These are phyloP conservation scores for Biscogniauxia marginata DNA, from an alignment of 2,329 filamentous ascomycete genomes.

Conservation along the genomic window DNA sequence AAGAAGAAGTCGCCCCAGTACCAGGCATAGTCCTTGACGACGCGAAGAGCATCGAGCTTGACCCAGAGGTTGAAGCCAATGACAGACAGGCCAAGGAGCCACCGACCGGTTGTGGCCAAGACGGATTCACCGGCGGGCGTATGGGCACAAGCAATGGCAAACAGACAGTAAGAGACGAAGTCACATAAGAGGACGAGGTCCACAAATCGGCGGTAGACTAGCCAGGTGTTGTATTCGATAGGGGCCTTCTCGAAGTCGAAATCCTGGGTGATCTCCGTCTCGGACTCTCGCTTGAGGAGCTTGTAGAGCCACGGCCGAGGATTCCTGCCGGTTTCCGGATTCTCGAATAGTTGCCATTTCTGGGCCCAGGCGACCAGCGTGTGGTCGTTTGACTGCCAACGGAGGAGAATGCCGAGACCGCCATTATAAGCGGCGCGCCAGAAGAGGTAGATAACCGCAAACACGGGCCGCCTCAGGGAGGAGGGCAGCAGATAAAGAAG, in stretches of 20 bases:
- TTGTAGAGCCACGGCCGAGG: slow-evolving; percentile 79
- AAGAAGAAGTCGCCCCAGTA: slow-evolving; percentile 99
- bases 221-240: slow-evolving; percentile 98
- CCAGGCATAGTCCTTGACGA: slow-evolving; percentile 99
- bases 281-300: slow-evolving; percentile 83
- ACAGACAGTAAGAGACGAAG: slow-evolving; percentile 94
- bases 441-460: slow-evolving; percentile 82
- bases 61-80: slow-evolving; percentile 98
- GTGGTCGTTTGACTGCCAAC: slow-evolving; percentile 85
- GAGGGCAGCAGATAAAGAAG: slow-evolving; percentile 71
- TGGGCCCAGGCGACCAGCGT: slow-evolving; percentile 85
- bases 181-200: slow-evolving; percentile 99
- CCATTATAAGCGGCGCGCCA: slow-evolving; percentile 93
- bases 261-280: slow-evolving; percentile 90
- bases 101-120: slow-evolving; percentile 69
- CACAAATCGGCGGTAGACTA: slow-evolving; percentile 91
- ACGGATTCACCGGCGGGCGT: slow-evolving; percentile 70
- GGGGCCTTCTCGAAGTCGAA: slow-evolving; percentile 92
- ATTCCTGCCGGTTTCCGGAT: slow-evolving; percentile 77
- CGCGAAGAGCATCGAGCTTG: slow-evolving; percentile 93
- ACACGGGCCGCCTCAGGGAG: slow-evolving; percentile 68
- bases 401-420: slow-evolving; percentile 87
- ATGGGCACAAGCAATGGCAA: slow-evolving; percentile 83
- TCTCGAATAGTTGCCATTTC: slow-evolving; percentile 81
- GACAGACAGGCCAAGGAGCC: slow-evolving; percentile 73